These are phyloP conservation scores for Sisymbrium irio DNA, from an alignment of 345 rosid species.

Conservation along the genomic window DNA sequence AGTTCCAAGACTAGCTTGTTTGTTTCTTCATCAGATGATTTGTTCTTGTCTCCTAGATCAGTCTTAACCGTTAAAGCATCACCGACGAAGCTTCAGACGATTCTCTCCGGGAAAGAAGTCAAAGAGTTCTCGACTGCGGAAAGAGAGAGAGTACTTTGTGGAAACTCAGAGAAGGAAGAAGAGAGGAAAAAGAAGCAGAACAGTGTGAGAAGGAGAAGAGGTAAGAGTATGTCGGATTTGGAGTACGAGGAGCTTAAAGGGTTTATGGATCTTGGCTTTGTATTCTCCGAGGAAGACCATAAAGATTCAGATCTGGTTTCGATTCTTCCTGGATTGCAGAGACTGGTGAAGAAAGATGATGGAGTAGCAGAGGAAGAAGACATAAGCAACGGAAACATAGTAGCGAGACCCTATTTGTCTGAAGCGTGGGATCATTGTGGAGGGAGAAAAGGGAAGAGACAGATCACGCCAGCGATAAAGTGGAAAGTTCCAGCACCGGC, in stretches of 20 bases:
- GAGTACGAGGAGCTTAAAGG: slow-evolving; percentile 70
- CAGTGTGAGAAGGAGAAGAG: slow-evolving; percentile 19
- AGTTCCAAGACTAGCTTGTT: no score
- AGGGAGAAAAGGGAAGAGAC: slow-evolving; percentile 33
- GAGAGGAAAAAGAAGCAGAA: slow-evolving; percentile 22
- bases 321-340: slow-evolving; percentile 61
- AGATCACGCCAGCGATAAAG: slow-evolving; percentile 28
- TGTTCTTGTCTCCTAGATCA: slow-evolving; percentile 46
- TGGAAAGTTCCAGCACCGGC: slow-evolving; percentile 44
- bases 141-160: slow-evolving; percentile 10
- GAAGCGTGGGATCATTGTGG: slow-evolving; percentile 57
- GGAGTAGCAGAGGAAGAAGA: slow-evolving; percentile 18
- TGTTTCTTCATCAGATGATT: slow-evolving; percentile 31
- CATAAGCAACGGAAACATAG: slow-evolving; percentile 8
- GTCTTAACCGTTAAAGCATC: slow-evolving; percentile 31
- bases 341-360: slow-evolving; percentile 34
- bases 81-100: slow-evolving; percentile 46
- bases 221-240: slow-evolving; percentile 63
- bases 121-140: slow-evolving; percentile 7
- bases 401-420: slow-evolving; percentile 55
- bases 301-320: slow-evolving; percentile 49
- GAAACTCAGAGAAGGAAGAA: slow-evolving; percentile 8
- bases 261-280: slow-evolving; percentile 78
- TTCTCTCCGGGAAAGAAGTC: slow-evolving; percentile 54
- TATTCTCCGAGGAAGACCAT: slow-evolving; percentile 59